Conservation (phyloP, 2,329 filamentous ascomycete species). For the Lasiodiplodia hormozganensis region DNA sequence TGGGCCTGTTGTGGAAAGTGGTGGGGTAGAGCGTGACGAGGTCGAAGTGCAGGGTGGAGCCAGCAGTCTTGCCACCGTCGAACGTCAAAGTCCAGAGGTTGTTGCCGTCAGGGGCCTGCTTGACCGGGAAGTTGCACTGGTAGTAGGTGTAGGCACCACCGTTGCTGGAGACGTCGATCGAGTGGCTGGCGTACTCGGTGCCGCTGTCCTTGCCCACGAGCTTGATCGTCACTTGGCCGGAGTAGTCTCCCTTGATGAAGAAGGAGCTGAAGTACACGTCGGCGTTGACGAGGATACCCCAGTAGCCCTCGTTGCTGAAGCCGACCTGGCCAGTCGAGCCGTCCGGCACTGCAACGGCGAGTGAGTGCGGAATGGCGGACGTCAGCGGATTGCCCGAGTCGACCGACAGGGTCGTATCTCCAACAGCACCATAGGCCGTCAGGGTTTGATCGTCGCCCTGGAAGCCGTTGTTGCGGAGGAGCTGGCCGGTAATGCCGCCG, state of each 20-base stretch:
- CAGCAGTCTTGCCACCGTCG: constrained; percentile 13
- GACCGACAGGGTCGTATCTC: constrained; percentile 37
- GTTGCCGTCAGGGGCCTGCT: constrained; percentile 25
- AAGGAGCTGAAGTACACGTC: constrained; percentile 28
- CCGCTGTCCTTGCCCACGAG: constrained; percentile 23
- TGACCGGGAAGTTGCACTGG: constrained; percentile 19
- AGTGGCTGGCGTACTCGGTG: constrained; percentile 23
- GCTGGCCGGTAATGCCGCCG: constrained; percentile 29
- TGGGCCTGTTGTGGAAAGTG: constrained; percentile 27
- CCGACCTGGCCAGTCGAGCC: constrained; percentile 22
- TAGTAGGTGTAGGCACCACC: constrained; percentile 1
- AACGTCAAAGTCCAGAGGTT: constrained; percentile 30
- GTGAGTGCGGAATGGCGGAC: constrained; percentile 23
- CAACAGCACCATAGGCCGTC: constrained; percentile 42
- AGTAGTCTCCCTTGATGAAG: constrained; percentile 39
- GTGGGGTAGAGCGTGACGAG: constrained; percentile 29
- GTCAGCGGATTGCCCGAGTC: constrained; percentile 18
- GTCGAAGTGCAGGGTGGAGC: constrained; percentile 27
- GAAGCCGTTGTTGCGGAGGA: constrained; percentile 30
- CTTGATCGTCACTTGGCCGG: constrained; percentile 33
- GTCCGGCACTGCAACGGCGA: constrained; percentile 22
- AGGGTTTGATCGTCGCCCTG: constrained; percentile 31
- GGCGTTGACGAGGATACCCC: constrained; percentile 29
- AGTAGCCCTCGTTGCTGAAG: constrained; percentile 31
- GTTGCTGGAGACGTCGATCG: constrained; percentile 7